These are phyloP conservation scores for Rhodotorula diobovata DNA, from an alignment of 768 basidiomycete genomes.

Conservation along the genomic window DNA sequence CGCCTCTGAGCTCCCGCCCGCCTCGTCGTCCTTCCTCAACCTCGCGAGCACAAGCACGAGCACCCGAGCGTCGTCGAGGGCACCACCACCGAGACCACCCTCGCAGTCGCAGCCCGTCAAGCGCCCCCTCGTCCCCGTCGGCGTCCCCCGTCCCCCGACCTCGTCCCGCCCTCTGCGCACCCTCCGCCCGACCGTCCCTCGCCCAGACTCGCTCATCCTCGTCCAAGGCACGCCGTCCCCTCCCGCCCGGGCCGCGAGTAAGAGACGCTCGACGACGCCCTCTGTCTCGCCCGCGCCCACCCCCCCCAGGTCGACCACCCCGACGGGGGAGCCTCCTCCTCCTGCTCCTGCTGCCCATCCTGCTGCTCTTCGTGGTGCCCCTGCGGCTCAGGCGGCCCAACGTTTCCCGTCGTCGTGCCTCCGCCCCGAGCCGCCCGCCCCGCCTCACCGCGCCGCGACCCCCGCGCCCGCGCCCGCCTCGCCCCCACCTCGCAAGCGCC, in stretches of 20 bases:
- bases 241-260: neutral
- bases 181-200: neutral
- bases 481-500: neutral
- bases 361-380: neutral
- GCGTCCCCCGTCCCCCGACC: slow-evolving; percentile 12
- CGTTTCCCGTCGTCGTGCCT: neutral
- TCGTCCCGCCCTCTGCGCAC: neutral
- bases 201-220: neutral
- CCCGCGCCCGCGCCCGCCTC: neutral
- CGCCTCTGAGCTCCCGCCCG: no score
- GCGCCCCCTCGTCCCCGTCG: neutral
- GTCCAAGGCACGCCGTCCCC: neutral
- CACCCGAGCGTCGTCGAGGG: no score
- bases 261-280: neutral
- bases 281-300: slow-evolving; percentile 1
- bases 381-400: neutral
- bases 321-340: neutral
- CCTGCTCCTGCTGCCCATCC: no score
- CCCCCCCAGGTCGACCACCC: neutral
- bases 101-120: neutral
- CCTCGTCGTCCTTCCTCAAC: no score
- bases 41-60: neutral
- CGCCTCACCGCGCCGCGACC: neutral
- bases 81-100: no score
- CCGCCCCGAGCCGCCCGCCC: neutral